phyloP scores from a whole-genome alignment of 257 asterid genomes.

The Penstemon newberryi region DNA sequence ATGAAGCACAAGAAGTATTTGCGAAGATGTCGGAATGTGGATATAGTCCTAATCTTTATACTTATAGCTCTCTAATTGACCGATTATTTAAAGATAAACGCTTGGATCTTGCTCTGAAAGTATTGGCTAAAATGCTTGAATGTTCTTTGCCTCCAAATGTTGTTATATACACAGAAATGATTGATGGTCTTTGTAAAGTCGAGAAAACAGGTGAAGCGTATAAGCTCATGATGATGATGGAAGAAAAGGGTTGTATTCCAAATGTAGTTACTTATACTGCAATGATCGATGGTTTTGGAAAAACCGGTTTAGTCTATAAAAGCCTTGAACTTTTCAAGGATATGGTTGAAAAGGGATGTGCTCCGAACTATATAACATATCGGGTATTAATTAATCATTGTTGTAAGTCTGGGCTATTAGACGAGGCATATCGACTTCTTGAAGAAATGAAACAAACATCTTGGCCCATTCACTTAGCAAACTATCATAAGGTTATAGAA shows the following conservation, averaged over 20 bases:
- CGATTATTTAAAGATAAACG: constrained; percentile 84
- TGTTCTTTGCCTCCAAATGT: constrained; percentile 82
- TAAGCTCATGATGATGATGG: constrained; percentile 92
- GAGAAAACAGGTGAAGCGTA: constrained; percentile 90
- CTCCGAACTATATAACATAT: constrained; percentile 84
- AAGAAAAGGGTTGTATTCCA: constrained; percentile 89
- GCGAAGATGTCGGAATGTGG: constrained; percentile 76
- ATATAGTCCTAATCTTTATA: constrained; percentile 63
- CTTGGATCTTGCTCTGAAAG: constrained; percentile 83
- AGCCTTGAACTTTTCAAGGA: constrained; percentile 59
- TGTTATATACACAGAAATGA: constrained; percentile 78
- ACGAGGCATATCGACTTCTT: constrained; percentile 78
- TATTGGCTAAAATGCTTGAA: constrained; percentile 84
- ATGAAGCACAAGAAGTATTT: constrained; percentile 87
- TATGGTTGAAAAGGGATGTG: constrained; percentile 72
- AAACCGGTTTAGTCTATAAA: constrained; percentile 63
- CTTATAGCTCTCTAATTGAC: constrained; percentile 81
- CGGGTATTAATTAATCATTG: constrained; percentile 71
- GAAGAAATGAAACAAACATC: constrained; percentile 89
- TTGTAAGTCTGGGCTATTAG: constrained; percentile 56
- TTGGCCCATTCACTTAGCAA: constrained; percentile 73
- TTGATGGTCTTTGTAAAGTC: constrained; percentile 88
- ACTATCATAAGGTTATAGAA: constrained; percentile 72
- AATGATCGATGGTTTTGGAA: constrained; percentile 92
- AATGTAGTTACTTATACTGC: constrained; percentile 95